A percentile compares a stretch with the other conserved stretches of the same genome.
These are phyloP conservation scores for Lophiostoma macrostomum DNA, from an alignment of 495 filamentous ascomycete genomes.

Conservation along the genomic window DNA sequence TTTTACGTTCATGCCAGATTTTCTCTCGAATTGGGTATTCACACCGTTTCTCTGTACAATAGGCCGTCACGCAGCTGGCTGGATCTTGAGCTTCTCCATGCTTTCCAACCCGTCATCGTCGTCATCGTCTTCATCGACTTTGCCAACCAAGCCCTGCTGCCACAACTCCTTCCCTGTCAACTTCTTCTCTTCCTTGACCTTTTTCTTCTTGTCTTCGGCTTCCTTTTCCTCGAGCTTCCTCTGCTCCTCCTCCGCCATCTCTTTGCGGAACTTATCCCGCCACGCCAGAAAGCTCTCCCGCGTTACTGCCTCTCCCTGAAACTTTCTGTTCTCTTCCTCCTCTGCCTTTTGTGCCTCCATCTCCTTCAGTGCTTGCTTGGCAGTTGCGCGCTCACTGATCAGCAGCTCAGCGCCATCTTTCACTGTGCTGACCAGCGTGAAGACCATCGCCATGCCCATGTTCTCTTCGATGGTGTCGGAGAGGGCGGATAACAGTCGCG, in stretches of 20 bases:
- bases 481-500: slow-evolving; percentile 64
- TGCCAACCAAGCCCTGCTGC: slow-evolving; percentile 75
- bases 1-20: neutral
- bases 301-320: slow-evolving; percentile 86
- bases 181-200: slow-evolving; percentile 60
- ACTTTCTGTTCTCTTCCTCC: slow-evolving; percentile 92
- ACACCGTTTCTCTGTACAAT: neutral
- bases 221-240: slow-evolving; percentile 66
- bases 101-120: slow-evolving; percentile 53
- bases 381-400: slow-evolving; percentile 64
- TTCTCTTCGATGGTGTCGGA: slow-evolving; percentile 77
- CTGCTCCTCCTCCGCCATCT: slow-evolving; percentile 68
- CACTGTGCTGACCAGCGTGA: slow-evolving; percentile 78
- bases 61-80: slow-evolving; percentile 35
- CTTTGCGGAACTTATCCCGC: slow-evolving; percentile 72
- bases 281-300: slow-evolving; percentile 79
- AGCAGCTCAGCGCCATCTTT: slow-evolving; percentile 86
- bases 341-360: slow-evolving; percentile 67
- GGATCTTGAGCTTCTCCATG: slow-evolving; percentile 67
- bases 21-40: neutral
- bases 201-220: slow-evolving; percentile 71
- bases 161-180: slow-evolving; percentile 81
- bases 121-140: slow-evolving; percentile 71
- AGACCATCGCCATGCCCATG: slow-evolving; percentile 97
- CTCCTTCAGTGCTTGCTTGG: slow-evolving; percentile 60